Conservation (phyloP, 495 filamentous ascomycete species). For the Penicillium verhagenii region DNA sequence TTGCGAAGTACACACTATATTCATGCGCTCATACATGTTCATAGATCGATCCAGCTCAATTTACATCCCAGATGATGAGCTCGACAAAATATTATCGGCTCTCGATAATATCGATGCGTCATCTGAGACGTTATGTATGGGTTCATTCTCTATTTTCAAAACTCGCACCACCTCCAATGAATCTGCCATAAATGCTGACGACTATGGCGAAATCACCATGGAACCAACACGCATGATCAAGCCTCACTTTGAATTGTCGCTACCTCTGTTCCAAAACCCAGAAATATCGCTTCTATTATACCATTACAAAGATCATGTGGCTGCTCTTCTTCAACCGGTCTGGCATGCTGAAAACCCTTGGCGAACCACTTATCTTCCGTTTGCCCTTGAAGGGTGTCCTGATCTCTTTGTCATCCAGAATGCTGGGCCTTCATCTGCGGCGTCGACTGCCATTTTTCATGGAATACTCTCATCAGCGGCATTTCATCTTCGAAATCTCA, state of each 20-base stretch:
- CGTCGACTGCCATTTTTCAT: conserved; percentile 13
- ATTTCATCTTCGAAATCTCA: conserved; percentile 12
- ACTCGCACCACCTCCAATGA: background rate
- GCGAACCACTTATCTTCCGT: conserved; percentile 11
- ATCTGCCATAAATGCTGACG: background rate
- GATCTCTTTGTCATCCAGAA: conserved; percentile 2
- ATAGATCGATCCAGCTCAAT: conserved; percentile 5
- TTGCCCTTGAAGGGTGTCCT: conserved; percentile 8
- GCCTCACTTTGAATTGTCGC: background rate
- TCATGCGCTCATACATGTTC: background rate
- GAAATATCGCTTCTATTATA: conserved; percentile 10
- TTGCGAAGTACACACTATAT: background rate
- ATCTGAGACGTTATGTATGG: background rate
- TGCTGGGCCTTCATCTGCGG: background rate
- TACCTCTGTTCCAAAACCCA: conserved; percentile 2
- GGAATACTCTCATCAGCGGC: conserved; percentile 10
- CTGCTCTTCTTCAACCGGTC: conserved; percentile 12
- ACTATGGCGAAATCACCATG: background rate
- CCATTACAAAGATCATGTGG: conserved; percentile 14
- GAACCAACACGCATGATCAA: background rate
- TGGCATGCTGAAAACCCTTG: conserved; percentile 10
- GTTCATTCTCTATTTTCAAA: conserved; percentile 8
- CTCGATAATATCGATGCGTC: conserved; percentile 1
- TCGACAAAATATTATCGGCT: conserved; percentile 3
- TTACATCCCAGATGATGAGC: conserved; percentile 1